These are phyloP conservation scores for Fomitopsis betulina DNA, from an alignment of 1,284 basidiomycete genomes.

Conservation along the genomic window DNA sequence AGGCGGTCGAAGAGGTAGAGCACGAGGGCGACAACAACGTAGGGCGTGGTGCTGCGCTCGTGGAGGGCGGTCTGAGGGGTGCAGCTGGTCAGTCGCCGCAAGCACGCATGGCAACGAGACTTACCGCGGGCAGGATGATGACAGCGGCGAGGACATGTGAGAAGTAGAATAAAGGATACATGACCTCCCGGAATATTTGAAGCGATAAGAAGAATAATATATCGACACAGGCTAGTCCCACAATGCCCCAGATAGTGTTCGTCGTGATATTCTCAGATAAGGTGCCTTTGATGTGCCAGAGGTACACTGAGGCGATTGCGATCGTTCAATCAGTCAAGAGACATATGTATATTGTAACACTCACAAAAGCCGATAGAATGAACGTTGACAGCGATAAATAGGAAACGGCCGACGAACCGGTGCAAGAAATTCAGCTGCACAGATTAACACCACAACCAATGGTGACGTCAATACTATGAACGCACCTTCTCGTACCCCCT, in stretches of 20 bases:
- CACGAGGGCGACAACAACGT: slow-evolving; percentile 43
- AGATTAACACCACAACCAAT: background rate
- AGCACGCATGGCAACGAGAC: background rate
- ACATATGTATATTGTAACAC: slow-evolving; percentile 18
- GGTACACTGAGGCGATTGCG: slow-evolving; percentile 43
- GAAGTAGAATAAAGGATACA: slow-evolving; percentile 51
- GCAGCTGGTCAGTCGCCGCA: background rate
- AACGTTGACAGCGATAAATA: slow-evolving; percentile 63
- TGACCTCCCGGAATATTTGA: slow-evolving; percentile 40
- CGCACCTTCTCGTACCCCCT: slow-evolving; percentile 70
- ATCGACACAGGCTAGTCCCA: slow-evolving; percentile 48
- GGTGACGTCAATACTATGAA: background rate
- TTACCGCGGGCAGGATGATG: slow-evolving; percentile 43
- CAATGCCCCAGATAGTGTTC: slow-evolving; percentile 43
- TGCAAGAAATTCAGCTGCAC: slow-evolving; percentile 72
- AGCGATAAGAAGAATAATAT: slow-evolving; percentile 50
- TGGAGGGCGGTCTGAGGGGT: slow-evolving; percentile 35
- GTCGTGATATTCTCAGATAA: slow-evolving; percentile 35
- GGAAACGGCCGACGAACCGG: slow-evolving; percentile 61
- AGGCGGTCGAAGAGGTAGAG: slow-evolving; percentile 63
- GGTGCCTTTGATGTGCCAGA: slow-evolving; percentile 45
- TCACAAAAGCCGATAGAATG: slow-evolving; percentile 60
- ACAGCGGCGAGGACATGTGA: slow-evolving; percentile 45
- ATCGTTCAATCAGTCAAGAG: background rate
- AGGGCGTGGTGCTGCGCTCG: slow-evolving; percentile 37